Base-by-base conservation (phyloP, 2,329 filamentous ascomycete species). In the Drechslerella dactyloides region DNA sequence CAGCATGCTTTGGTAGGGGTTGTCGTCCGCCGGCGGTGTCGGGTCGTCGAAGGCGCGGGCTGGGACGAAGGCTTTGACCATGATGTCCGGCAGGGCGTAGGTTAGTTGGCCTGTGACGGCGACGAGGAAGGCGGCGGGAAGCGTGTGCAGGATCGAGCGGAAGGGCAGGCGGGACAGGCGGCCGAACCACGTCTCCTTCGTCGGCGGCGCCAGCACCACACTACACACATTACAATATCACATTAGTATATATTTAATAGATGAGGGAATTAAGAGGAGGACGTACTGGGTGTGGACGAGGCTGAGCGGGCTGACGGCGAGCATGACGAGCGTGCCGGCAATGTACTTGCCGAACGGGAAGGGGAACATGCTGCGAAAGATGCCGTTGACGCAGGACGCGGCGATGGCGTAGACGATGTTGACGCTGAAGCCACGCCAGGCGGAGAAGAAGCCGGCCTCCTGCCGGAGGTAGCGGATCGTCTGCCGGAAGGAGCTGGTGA, bases 121-220 rank as follows among this genome's bases (percentile, higher is more conserved):
- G 8, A 87, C 87, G 79, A 88, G 79, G 51, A 87, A 81, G 46
- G 87, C 82, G 19, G 89, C 85, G 21, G 92, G 89, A 53, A 87
- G 79, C 73, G 86, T 87, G 73, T 91, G 87, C 68, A 89, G 87
- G 77, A 85, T 83, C 81, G 89, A 89, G 57, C 86, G 83, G 77
- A 83, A 83, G 75, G 83, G 83, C 78, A 87, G 85, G 51, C 86
- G 81, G 15, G 89, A 88, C 57, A 96, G 84, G 65, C 91, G 89
- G 77, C 84, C 82, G 80, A 85, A 90, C 82, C 89, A 91, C 75
- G 81, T 81, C 78, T 85, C 84, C 53, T 82, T 78, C 64, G 85
- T 88, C 3, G 87, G 86, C 59, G 86, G 83, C 1, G 90, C 88
- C 78, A 97, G 92, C 78, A 96, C 86, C 76, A 90, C 88, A 79